Conservation (phyloP, 331 rosid species). For the Acacia pycnantha region DNA sequence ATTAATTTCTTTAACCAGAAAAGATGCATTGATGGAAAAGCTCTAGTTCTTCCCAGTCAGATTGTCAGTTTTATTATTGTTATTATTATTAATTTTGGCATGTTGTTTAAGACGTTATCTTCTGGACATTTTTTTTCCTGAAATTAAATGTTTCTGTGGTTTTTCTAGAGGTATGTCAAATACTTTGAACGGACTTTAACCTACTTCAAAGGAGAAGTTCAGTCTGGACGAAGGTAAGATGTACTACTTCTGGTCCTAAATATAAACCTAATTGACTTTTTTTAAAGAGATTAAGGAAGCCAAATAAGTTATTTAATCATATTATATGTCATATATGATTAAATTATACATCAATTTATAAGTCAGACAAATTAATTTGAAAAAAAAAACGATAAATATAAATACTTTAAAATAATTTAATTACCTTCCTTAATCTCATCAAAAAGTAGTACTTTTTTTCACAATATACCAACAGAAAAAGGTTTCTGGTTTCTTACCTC, state of each 20-base stretch:
- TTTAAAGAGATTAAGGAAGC: too few species aligned
- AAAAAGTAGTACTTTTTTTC: background rate
- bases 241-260: background rate
- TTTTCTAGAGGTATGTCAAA: constrained; percentile 81
- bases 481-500: constrained; percentile 7
- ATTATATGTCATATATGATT: too few species aligned
- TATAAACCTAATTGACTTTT: too few species aligned
- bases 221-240: constrained; percentile 80
- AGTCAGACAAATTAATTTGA: too few species aligned
- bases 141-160: constrained; percentile 22
- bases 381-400: too few species aligned
- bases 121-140: constrained; percentile 25
- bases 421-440: too few species aligned
- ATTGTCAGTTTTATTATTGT: constrained; percentile 63
- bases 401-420: too few species aligned
- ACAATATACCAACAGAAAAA: constrained; percentile 3
- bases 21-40: constrained; percentile 93
- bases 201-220: constrained; percentile 81
- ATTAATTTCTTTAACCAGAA: constrained; percentile 87
- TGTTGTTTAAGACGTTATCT: constrained; percentile 16
- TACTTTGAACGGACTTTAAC: constrained; percentile 82
- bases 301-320: too few species aligned
- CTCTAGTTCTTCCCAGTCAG: constrained; percentile 87
- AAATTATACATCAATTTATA: too few species aligned
- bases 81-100: background rate